These are phyloP conservation scores for Kalaharituber pfeilii DNA, from an alignment of 2,329 filamentous ascomycete species.

Conservation along the genomic window DNA sequence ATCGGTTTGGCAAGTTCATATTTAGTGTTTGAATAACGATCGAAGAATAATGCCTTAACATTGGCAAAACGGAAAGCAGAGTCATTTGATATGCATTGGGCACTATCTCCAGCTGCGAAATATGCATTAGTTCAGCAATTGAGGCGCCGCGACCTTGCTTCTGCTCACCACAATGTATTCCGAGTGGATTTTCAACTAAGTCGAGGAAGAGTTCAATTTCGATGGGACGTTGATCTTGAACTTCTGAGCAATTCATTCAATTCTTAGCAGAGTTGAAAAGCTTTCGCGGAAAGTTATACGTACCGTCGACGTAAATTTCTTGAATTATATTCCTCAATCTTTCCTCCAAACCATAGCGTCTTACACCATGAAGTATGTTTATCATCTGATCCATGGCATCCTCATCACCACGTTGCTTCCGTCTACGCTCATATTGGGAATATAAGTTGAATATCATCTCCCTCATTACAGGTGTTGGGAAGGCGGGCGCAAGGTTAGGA, in stretches of 20 bases:
- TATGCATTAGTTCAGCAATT: not conserved
- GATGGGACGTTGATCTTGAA: slow-evolving; percentile 23
- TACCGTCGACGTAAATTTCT: slow-evolving; percentile 23
- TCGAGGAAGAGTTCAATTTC: slow-evolving; percentile 23
- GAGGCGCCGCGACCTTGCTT: no score
- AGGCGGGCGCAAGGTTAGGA: slow-evolving; percentile 20
- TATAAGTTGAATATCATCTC: slow-evolving; percentile 20
- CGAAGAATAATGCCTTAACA: slow-evolving; percentile 24
- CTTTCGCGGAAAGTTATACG: not conserved
- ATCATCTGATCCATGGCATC: slow-evolving; percentile 19
- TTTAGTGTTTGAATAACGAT: slow-evolving; percentile 17
- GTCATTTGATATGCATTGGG: slow-evolving; percentile 26
- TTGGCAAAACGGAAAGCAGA: slow-evolving; percentile 26
- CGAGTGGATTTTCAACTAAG: slow-evolving; percentile 20
- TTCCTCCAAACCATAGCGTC: not conserved
- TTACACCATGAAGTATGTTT: slow-evolving; percentile 5
- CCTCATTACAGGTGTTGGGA: slow-evolving; percentile 19
- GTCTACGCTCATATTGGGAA: slow-evolving; percentile 20
- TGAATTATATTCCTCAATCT: slow-evolving; percentile 5
- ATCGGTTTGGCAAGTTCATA: slow-evolving; percentile 14
- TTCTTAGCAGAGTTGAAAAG: slow-evolving; percentile 1
- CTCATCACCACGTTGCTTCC: slow-evolving; percentile 3
- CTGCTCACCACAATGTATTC: slow-evolving; percentile 22
- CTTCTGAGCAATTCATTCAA: slow-evolving; percentile 18
- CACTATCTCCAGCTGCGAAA: slow-evolving; percentile 20